Evolutionary conservation across 2,329 filamentous ascomycete species (phyloP).

Genomic region (Thermoascus crustaceus): DNA sequence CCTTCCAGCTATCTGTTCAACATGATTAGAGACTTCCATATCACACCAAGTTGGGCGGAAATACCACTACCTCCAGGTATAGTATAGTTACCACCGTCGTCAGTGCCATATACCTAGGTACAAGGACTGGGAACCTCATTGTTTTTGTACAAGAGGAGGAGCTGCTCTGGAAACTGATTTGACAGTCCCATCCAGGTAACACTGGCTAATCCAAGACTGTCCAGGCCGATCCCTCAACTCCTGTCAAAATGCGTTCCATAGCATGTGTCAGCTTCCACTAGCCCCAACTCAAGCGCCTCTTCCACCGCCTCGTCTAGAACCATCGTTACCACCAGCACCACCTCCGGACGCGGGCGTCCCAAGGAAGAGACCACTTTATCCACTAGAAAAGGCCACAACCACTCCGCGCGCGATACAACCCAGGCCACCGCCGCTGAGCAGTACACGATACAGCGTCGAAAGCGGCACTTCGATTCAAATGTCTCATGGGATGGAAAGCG

Average conservation of each 20-base stretch:
- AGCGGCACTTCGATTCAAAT: conserved; percentile 25
- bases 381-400: conserved; percentile 20
- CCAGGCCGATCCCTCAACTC: conserved; percentile 33
- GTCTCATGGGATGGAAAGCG: conserved; percentile 25
- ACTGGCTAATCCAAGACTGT: conserved; percentile 11
- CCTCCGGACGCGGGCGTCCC: conserved; percentile 18
- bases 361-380: conserved; percentile 25
- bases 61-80: conserved; percentile 38
- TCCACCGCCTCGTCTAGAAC: conserved; percentile 17
- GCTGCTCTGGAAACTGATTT: background rate
- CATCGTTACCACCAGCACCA: conserved; percentile 13
- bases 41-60: conserved; percentile 31
- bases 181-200: background rate
- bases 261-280: conserved; percentile 24
- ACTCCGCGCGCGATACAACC: conserved; percentile 33
- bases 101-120: no score
- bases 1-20: conserved; percentile 29
- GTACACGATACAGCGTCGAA: conserved; percentile 26
- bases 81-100: conserved; percentile 7
- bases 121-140: no score
- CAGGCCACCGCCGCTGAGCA: conserved; percentile 27
- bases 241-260: conserved; percentile 26
- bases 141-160: no score
- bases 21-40: conserved; percentile 30
- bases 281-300: conserved; percentile 7